Evolutionary conservation across 352 stramenopile species (phyloP).

Genomic region (Detonula confervacea): DNA sequence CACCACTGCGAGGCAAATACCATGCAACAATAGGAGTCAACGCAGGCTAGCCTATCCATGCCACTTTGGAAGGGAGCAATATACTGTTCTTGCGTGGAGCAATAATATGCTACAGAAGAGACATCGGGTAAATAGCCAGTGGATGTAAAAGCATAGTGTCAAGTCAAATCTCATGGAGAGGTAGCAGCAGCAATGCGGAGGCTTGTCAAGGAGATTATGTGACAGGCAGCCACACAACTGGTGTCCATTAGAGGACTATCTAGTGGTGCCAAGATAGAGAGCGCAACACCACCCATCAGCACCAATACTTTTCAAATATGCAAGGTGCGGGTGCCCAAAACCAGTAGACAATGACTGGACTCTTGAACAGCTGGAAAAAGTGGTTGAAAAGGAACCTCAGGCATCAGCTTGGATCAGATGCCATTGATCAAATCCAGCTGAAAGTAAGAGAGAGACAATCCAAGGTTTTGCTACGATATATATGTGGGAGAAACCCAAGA

Average conservation of each 20-base stretch:
- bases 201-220: conserved; percentile 11
- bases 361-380: conserved; percentile 23
- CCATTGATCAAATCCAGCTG: conserved; percentile 19
- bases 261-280: conserved; percentile 6
- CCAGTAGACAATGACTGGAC: conserved; percentile 29
- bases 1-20: no score
- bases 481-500: conserved; percentile 11
- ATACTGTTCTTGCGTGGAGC: no score
- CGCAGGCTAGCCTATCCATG: no score
- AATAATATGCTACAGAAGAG: no score
- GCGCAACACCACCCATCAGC: conserved; percentile 8
- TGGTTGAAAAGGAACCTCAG: conserved; percentile 6
- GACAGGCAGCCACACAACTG: not conserved
- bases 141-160: no score
- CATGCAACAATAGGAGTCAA: no score
- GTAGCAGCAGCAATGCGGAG: not conserved
- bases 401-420: conserved; percentile 1
- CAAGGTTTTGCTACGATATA: conserved; percentile 16
- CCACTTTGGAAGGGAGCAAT: no score
- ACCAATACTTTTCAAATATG: conserved; percentile 12
- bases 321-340: conserved; percentile 17
- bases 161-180: no score
- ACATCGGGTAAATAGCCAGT: no score
- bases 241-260: conserved; percentile 9
- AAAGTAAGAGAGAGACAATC: conserved; percentile 17